Conservation (phyloP, 805 yeast genomes). For the Nakazawaea peltata region DNA sequence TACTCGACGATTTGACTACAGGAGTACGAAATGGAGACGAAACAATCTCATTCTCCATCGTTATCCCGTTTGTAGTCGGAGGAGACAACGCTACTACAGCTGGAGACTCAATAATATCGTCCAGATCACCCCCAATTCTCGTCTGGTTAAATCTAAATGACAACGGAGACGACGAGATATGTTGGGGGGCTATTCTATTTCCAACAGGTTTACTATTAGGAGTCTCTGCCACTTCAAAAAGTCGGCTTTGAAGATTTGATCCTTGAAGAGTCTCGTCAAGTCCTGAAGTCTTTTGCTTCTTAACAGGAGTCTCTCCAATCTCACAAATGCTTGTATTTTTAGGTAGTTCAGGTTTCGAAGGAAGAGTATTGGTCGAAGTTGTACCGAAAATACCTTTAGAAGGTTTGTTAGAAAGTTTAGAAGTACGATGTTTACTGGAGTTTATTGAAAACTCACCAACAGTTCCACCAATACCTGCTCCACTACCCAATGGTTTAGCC, state of each 20-base stretch:
- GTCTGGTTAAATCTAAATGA: no score
- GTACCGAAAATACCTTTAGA: slow-evolving; percentile 9
- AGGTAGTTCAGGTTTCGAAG: neutral
- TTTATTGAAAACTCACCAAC: no score
- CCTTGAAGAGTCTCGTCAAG: neutral
- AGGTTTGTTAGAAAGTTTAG: neutral
- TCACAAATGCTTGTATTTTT: slow-evolving; percentile 1
- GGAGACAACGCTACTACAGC: slow-evolving; percentile 4
- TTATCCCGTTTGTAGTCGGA: neutral
- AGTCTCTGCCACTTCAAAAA: slow-evolving; percentile 8
- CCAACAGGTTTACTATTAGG: slow-evolving; percentile 1
- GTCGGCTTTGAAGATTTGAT: neutral
- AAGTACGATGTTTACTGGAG: no score
- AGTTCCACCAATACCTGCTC: no score
- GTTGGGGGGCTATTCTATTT: no score
- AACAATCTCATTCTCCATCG: no score
- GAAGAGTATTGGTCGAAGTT: neutral
- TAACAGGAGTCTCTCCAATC: slow-evolving; percentile 10
- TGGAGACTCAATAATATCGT: slow-evolving; percentile 1
- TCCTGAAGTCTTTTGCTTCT: slow-evolving; percentile 2
- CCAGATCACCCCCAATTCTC: neutral
- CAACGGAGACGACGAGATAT: no score
- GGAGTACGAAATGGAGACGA: no score
- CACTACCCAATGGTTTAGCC: neutral
- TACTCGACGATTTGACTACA: no score